Conservation (phyloP, 768 basidiomycete species). For the Rhizopogon vinicolor region DNA sequence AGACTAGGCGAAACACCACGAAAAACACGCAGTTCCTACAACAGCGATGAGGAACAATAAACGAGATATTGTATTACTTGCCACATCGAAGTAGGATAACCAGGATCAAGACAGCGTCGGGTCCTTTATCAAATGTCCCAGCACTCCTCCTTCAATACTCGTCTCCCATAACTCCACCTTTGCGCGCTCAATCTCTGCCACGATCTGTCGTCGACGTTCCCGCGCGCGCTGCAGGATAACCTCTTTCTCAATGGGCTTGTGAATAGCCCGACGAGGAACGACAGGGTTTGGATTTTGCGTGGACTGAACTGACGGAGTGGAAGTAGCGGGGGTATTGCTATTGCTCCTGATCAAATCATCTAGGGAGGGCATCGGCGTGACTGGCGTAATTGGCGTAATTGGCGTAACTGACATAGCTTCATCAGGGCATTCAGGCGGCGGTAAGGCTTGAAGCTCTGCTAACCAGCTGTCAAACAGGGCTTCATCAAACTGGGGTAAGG, state of each 20-base stretch:
- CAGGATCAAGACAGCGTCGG: neutral
- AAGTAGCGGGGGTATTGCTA: neutral
- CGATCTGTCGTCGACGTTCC: constrained; percentile 47
- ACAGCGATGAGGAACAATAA: neutral
- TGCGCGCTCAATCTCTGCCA: constrained; percentile 50
- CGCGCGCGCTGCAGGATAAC: constrained; percentile 49
- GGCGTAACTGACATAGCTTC: no score
- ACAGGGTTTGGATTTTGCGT: neutral
- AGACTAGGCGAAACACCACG: no score
- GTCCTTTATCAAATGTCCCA: constrained; percentile 43
- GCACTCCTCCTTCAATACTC: constrained; percentile 63
- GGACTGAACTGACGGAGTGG: constrained; percentile 6
- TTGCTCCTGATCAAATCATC: neutral
- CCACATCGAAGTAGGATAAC: neutral
- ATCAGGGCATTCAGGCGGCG: constrained; percentile 15
- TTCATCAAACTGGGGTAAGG: constrained; percentile 25
- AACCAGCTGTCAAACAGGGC: constrained; percentile 47
- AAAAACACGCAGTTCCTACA: neutral
- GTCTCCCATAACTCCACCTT: constrained; percentile 73
- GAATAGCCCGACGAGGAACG: neutral
- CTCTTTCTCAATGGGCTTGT: constrained; percentile 26
- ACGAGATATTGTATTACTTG: neutral
- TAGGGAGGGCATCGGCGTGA: no score
- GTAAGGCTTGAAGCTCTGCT: constrained; percentile 43
- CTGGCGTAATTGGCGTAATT: no score